phyloP scores from a whole-genome alignment of 768 basidiomycete species.

The Naganishia vishniacii region DNA sequence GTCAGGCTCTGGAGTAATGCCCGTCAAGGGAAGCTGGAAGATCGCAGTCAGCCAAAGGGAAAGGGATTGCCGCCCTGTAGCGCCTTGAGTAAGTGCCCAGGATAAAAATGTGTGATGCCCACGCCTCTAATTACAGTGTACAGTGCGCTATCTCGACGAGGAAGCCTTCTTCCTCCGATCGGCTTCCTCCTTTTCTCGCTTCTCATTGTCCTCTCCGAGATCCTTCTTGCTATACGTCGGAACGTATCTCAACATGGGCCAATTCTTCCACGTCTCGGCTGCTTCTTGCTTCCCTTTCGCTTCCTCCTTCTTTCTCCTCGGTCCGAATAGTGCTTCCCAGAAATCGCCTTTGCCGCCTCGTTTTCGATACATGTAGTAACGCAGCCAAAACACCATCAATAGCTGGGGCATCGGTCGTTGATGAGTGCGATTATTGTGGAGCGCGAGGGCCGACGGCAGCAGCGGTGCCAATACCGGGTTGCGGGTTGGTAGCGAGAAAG shows the following conservation, averaged over 20 bases:
- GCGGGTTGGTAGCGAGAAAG: no score
- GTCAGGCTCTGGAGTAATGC: not conserved
- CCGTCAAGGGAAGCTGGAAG: conserved; percentile 1
- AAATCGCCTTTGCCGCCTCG: conserved; percentile 16
- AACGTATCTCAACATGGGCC: conserved; percentile 28
- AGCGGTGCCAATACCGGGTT: no score
- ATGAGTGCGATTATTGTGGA: not conserved
- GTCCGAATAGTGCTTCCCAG: conserved; percentile 26
- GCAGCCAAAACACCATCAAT: conserved; percentile 1
- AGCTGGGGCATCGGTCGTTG: not conserved
- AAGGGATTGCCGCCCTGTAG: no score
- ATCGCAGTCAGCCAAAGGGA: not conserved
- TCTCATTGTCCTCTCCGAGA: conserved; percentile 16
- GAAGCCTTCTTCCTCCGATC: no score
- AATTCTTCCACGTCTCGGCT: conserved; percentile 25
- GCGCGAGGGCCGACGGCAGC: not conserved
- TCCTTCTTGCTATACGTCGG: conserved; percentile 23
- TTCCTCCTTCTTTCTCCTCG: not conserved
- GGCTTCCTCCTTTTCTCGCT: conserved; percentile 22
- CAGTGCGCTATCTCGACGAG: no score
- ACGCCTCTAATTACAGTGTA: no score
- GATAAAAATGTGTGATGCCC: no score
- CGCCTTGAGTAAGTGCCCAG: no score
- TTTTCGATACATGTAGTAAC: conserved; percentile 16
- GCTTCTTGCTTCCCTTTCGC: conserved; percentile 4